These are phyloP conservation scores for Adiantum capillusveneris DNA, from an alignment of 75 land plant species.

Conservation along the genomic window DNA sequence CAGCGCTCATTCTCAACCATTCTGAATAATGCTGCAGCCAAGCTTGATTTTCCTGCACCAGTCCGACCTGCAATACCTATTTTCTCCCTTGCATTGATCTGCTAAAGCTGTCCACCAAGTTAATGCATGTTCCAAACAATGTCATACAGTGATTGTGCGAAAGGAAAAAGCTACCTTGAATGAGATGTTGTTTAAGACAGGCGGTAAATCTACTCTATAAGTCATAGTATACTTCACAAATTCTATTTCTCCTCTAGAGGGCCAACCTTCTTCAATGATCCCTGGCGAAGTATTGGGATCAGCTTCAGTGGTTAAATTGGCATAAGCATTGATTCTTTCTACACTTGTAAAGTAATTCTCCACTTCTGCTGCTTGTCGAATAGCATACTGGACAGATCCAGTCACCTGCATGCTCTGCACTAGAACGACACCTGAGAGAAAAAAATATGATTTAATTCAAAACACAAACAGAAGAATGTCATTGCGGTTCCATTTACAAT, in stretches of 20 bases:
- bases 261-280: slow-evolving; percentile 21
- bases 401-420: slow-evolving; percentile 30
- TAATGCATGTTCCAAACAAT: no score
- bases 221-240: slow-evolving; percentile 27
- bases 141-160: no score
- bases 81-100: slow-evolving; percentile 17
- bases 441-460: no score
- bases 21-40: slow-evolving; percentile 32
- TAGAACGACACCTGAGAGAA: slow-evolving; percentile 27
- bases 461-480: no score
- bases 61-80: slow-evolving; percentile 34
- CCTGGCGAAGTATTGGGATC: slow-evolving; percentile 15
- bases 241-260: slow-evolving; percentile 24
- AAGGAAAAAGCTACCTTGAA: slow-evolving; percentile 17
- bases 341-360: slow-evolving; percentile 34
- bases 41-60: slow-evolving; percentile 36
- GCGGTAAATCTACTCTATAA: slow-evolving; percentile 26
- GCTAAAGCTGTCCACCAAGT: neutral
- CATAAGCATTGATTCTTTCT: slow-evolving; percentile 28
- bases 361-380: slow-evolving; percentile 24
- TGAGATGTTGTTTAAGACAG: slow-evolving; percentile 21
- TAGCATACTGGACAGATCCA: slow-evolving; percentile 24
- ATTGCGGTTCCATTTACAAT: no score
- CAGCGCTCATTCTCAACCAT: slow-evolving; percentile 25
- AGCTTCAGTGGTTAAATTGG: slow-evolving; percentile 16